Evolutionary conservation across 495 filamentous ascomycete genomes (phyloP).

Genomic region (Xylaria castorea): DNA sequence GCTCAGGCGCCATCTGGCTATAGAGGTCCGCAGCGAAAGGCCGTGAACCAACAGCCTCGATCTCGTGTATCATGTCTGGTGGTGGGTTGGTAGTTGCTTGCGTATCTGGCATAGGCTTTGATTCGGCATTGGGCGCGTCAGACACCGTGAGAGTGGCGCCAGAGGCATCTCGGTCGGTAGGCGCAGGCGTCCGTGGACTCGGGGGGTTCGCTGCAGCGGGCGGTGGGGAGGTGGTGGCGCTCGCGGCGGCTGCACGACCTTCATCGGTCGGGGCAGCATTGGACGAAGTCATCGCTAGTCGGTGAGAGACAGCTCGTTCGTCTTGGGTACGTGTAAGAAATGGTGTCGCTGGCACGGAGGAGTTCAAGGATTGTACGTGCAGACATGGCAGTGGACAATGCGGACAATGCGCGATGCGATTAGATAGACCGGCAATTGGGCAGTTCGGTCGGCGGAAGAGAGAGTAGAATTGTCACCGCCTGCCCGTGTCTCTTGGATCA

Average conservation of each 20-base stretch:
- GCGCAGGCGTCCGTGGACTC: constrained; percentile 5
- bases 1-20: constrained; percentile 5
- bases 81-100: constrained; percentile 21
- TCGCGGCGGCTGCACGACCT: constrained; percentile 26
- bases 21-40: not conserved
- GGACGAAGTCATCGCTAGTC: constrained; percentile 50
- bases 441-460: constrained; percentile 31
- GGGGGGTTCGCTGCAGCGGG: constrained; percentile 8
- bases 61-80: not conserved
- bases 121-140: not conserved
- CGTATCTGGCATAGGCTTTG: constrained; percentile 31
- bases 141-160: not conserved
- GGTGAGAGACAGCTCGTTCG: constrained; percentile 45
- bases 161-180: constrained; percentile 18
- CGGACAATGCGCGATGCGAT: constrained; percentile 29
- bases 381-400: constrained; percentile 27
- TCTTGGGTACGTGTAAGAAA: constrained; percentile 30
- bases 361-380: constrained; percentile 12
- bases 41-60: not conserved
- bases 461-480: constrained; percentile 41
- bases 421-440: constrained; percentile 29
- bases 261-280: constrained; percentile 36
- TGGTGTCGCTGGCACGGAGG: constrained; percentile 20
- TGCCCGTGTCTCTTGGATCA: constrained; percentile 28
- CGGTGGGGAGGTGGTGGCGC: constrained; percentile 15